Base-by-base conservation (phyloP, 768 basidiomycete genomes). In the Amanita fuliginea region DNA sequence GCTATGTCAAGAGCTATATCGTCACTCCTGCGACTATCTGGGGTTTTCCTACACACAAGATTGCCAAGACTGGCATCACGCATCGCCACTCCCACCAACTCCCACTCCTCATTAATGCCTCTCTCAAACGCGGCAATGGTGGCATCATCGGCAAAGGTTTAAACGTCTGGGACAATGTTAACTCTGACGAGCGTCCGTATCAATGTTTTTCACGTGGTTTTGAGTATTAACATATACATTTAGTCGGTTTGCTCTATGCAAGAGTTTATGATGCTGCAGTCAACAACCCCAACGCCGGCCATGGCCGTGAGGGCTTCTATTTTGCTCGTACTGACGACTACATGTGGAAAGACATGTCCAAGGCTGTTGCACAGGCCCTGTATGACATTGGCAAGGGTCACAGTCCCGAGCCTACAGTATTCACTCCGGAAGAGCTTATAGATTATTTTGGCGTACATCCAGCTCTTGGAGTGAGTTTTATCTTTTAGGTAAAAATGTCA, bases 1-100 rank as follows among this genome's bases (percentile, higher is more conserved):
- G 74, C 8, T 77, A 77, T 53, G 64, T 73, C 39, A 73, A 65
- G 54, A 67, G 67, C 1, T 74, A 77, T 60, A 74, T 80, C 4
- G 58, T 81, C 19, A 57, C 72, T 8, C 77, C 78, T 1, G 67
- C 72, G 3, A 78, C 80, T 0, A 77, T 88, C 28, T 86, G 76
- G 54, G 81, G 78, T 39, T 63, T 77, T 30, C 74, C 78, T 1
- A 60, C 57, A 5, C 72, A 71, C 6, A 59, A 57, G 4, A 66
- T 84, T 21, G 72, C 74, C 35, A 70, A 77, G 21, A 60, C 64
- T 4, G 79, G 74, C 7, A 66, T 84, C 33, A 68, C 74, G 34
- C 79, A 83, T 54, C 57, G 65, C 1, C 65, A 72, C 47, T 83
- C 80, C 0, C 60, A 66, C 8, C 77, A 77, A 52, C 71, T 84